These are phyloP conservation scores for Globisporangium iwayamae DNA, from an alignment of 352 stramenopile species.

Conservation along the genomic window DNA sequence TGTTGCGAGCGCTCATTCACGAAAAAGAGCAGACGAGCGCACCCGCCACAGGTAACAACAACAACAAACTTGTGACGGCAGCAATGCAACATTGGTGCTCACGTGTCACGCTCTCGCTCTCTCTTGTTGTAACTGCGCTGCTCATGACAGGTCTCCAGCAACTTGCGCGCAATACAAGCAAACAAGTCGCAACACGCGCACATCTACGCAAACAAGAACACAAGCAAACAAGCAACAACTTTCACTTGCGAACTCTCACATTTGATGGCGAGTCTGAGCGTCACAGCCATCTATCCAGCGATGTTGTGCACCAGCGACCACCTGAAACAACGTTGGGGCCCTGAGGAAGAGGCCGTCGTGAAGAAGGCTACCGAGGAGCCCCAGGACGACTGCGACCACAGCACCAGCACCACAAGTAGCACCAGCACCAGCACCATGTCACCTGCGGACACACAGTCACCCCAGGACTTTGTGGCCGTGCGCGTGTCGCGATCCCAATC, in stretches of 20 bases:
- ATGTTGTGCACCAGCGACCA: slow-evolving; percentile 9
- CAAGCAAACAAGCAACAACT: slow-evolving; percentile 6
- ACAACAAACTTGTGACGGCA: neutral
- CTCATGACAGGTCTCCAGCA: neutral
- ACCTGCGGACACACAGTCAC: neutral
- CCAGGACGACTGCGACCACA: neutral
- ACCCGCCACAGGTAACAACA: slow-evolving; percentile 2
- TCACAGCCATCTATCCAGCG: slow-evolving; percentile 1
- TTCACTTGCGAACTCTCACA: neutral
- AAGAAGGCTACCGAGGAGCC: slow-evolving; percentile 14
- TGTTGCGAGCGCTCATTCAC: slow-evolving; percentile 9
- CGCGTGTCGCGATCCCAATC: slow-evolving; percentile 41
- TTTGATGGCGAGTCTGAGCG: slow-evolving; percentile 9
- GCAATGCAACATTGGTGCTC: slow-evolving; percentile 6
- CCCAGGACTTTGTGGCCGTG: slow-evolving; percentile 15
- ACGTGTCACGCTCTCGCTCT: neutral
- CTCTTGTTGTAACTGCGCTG: neutral
- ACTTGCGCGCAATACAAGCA: neutral
- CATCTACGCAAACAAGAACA: neutral
- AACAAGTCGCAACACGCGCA: neutral
- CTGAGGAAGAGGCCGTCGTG: slow-evolving; percentile 1
- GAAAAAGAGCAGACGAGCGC: slow-evolving; percentile 17
- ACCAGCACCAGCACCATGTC: neutral
- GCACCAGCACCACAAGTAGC: neutral
- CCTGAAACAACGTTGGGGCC: neutral